A percentile compares a stretch with the other conserved stretches of the same genome.
phyloP scores from a whole-genome alignment of 179 eudicot species.

The Monotropa hypopitys region DNA sequence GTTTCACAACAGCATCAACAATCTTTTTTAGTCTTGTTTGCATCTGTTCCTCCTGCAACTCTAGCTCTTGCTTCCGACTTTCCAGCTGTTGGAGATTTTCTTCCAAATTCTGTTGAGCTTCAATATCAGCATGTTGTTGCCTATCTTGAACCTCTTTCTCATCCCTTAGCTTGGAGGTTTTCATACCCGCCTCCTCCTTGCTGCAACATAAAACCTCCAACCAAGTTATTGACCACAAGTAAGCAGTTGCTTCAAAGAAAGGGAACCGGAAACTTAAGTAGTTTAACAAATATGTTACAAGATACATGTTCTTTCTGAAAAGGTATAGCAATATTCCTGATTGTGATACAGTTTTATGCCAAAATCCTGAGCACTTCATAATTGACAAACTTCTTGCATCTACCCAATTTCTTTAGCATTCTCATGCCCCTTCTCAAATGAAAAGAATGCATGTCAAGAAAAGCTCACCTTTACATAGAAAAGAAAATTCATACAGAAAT shows the following conservation, averaged over 20 bases:
- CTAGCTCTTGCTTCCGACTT: slow-evolving; percentile 68
- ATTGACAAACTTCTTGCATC: background rate
- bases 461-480: background rate
- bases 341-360: background rate
- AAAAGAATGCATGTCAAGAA: background rate
- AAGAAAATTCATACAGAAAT: background rate
- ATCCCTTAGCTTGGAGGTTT: slow-evolving; percentile 71
- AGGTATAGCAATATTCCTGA: background rate
- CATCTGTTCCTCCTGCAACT: slow-evolving; percentile 79
- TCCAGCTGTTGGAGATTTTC: slow-evolving; percentile 79
- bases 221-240: too few species aligned
- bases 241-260: background rate
- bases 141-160: slow-evolving; percentile 89
- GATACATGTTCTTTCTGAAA: too few species aligned
- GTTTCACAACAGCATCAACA: slow-evolving; percentile 50
- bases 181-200: slow-evolving; percentile 88
- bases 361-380: background rate
- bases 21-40: slow-evolving; percentile 48
- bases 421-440: background rate
- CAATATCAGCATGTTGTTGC: slow-evolving; percentile 76
- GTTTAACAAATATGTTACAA: background rate
- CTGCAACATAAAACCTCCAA: slow-evolving; percentile 35
- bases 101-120: slow-evolving; percentile 75
- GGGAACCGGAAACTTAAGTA: too few species aligned
- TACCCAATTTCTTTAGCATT: background rate